A percentile compares a stretch with the other conserved stretches of the same genome.
These are phyloP conservation scores for Penicillium sp. DNA, from an alignment of 2,329 filamentous ascomycete genomes.

Conservation along the genomic window DNA sequence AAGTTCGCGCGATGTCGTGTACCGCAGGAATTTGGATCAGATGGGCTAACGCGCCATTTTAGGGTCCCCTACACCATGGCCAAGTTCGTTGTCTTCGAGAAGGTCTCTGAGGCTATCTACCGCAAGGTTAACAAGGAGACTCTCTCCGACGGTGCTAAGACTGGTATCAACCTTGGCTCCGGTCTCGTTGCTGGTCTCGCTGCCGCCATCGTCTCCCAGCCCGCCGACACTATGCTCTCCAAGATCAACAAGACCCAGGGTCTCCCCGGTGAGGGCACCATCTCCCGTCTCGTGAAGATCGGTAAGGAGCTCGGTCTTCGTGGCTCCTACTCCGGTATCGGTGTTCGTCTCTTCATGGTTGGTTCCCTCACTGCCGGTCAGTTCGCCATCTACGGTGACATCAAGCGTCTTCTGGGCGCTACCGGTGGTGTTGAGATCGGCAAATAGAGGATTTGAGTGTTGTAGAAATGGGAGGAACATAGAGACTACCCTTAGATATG, in stretches of 20 bases:
- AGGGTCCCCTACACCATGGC: slow-evolving; percentile 90
- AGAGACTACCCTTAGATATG: slow-evolving; percentile 25
- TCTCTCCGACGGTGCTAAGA: slow-evolving; percentile 65
- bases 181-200: slow-evolving; percentile 84
- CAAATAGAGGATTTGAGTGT: slow-evolving; percentile 35
- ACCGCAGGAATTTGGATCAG: not conserved
- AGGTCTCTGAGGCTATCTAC: slow-evolving; percentile 73
- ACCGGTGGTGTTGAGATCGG: slow-evolving; percentile 69
- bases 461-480: slow-evolving; percentile 20
- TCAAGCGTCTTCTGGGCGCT: slow-evolving; percentile 66
- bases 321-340: slow-evolving; percentile 75
- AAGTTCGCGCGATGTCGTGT: slow-evolving; percentile 32
- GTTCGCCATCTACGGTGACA: slow-evolving; percentile 80
- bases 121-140: slow-evolving; percentile 63
- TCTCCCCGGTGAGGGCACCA: slow-evolving; percentile 76
- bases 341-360: slow-evolving; percentile 52
- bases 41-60: slow-evolving; percentile 9
- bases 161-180: slow-evolving; percentile 74
- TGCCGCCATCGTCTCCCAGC: slow-evolving; percentile 80
- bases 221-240: slow-evolving; percentile 87
- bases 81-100: slow-evolving; percentile 93
- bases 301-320: slow-evolving; percentile 75
- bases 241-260: slow-evolving; percentile 97
- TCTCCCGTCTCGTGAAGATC: slow-evolving; percentile 78
- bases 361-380: slow-evolving; percentile 72